Base-by-base conservation (phyloP, 2,329 filamentous ascomycete species). In the Calycina marina region DNA sequence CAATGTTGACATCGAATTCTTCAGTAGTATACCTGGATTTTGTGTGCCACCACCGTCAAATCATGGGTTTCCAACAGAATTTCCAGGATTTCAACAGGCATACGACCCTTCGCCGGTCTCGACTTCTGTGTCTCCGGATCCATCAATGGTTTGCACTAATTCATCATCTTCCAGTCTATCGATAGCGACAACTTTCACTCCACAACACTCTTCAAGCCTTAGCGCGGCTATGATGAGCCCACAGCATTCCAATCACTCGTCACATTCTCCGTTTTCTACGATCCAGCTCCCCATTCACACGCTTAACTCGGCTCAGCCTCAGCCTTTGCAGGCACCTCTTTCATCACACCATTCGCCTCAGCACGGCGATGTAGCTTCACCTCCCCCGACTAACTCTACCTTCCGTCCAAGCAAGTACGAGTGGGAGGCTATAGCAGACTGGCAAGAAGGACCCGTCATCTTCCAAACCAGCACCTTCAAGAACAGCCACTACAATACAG, bases 401-500 rank as follows among this genome's bases (percentile, higher is more conserved):
- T 53, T 51, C 35, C 40, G 51, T 2, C 51, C 49, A 4, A 53
- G 50, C 18, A 51, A 49, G 37, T 53, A 51, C 20, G 49, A 53
- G 26, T 51, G 44, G 43, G 46, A 47, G 18, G 43, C 42, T 11
- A 43, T 45, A 13, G 45, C 44, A 12, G 49, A 48, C 39, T 46
- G 45, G 42, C 45, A 48, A 26, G 46, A 49, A 18, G 42, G 41
- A 2, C 43, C 45, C 9, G 41, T 48, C 8, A 40, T 42, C 24
- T 50, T 53, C 14, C 45, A 52, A 32, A 76, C 69, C 2, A 65
- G 59, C 31, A 70, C 67, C 1, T 78, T 78, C 46, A 73, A 72
- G 46, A 76, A 77, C 42, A 73, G 67, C 32, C 69, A 77, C 34
- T 76, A 70, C 55, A 78, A 77, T 44, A 65, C 65, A 28, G 72